Base-by-base conservation (phyloP, 805 yeast genomes). In the Yamadazyma insecticola region DNA sequence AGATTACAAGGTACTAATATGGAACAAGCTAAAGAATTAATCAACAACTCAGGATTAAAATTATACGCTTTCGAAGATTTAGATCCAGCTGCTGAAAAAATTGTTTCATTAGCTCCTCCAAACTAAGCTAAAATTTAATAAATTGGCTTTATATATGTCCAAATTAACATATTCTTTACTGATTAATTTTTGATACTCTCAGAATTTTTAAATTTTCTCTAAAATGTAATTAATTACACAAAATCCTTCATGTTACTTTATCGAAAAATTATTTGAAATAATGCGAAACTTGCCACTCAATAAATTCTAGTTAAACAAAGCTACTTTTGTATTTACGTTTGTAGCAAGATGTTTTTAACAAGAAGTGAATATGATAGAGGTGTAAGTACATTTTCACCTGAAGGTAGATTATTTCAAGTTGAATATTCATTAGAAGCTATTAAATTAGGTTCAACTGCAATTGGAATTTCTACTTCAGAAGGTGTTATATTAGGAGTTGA, bases 341-440 rank as follows among this genome's bases (percentile, higher is more conserved):
- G n/a, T n/a, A n/a, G n/a, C n/a, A n/a, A n/a, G n/a, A 92, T 92
- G 99, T 92, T 92, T 64, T 74, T 92, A 46, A 92, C 99, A n/a
- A 83, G 99, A 80, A 84, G 95, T 65, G 99, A 92, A 70, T 92
- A 92, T 60, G 99, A 92, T 57, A 83, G 99, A 60, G 99, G 98
- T 42, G 98, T 92, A 29, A 83, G 94, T 52, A 94, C 99, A 6
- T 92, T 94, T 60, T 89, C 97, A 2, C 99, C 99, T 16, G 98
- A 94, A 58, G 99, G 99, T 16, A 83, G 99, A 55, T 68, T 92
- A 40, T 92, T 92, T 67, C 98, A 92, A 64, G 98, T 92, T 26
- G 98, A 92, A 59, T 92, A 92, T 59, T 92, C 98, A 7, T 67
- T 92, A 35, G 98, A 92, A 60, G 98, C 98, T 28, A 92, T 92